phyloP scores from a whole-genome alignment of 768 basidiomycete genomes.

The Sistotremastrum niveocremeum region DNA sequence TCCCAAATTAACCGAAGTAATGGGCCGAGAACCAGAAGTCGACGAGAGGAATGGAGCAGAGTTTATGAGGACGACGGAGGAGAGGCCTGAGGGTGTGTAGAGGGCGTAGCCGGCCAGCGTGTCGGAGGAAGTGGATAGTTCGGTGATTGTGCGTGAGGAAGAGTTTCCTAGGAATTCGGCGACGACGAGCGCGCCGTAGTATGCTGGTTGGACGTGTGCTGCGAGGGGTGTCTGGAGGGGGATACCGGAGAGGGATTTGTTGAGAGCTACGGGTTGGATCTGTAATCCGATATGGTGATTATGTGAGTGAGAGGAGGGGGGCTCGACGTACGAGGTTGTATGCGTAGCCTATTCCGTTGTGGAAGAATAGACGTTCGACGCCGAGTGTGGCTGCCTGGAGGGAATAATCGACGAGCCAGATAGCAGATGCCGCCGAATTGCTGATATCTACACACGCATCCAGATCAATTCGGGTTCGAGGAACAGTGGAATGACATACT shows the following conservation, averaged over 20 bases:
- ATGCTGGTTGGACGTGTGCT: slow-evolving; percentile 6
- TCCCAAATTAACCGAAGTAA: not conserved
- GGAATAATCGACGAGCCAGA: slow-evolving; percentile 9
- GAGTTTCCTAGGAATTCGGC: slow-evolving; percentile 4
- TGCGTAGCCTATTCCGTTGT: slow-evolving; percentile 8
- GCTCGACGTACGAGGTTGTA: slow-evolving; percentile 4
- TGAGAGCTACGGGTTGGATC: slow-evolving; percentile 7
- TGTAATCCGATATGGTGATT: not conserved
- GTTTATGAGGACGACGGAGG: slow-evolving; percentile 7
- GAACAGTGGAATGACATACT: not conserved
- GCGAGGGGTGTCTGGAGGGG: slow-evolving; percentile 3
- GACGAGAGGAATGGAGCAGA: slow-evolving; percentile 2
- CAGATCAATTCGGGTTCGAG: too few relatives aligned
- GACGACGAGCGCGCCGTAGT: slow-evolving; percentile 8
- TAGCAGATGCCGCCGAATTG: slow-evolving; percentile 8
- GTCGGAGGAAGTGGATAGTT: slow-evolving; percentile 2
- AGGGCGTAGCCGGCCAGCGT: slow-evolving; percentile 8
- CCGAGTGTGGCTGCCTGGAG: slow-evolving; percentile 7
- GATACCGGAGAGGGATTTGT: slow-evolving; percentile 4
- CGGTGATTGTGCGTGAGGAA: slow-evolving; percentile 1
- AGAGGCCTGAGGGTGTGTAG: slow-evolving; percentile 2
- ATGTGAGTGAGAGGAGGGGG: not conserved
- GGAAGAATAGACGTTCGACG: slow-evolving; percentile 5
- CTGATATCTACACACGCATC: not conserved
- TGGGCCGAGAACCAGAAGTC: slow-evolving; percentile 4